Percentiles rank a stretch among this genome's conserved stretches.
Conservation (phyloP, 768 basidiomycete species). For the Termitomyces sp. region DNA sequence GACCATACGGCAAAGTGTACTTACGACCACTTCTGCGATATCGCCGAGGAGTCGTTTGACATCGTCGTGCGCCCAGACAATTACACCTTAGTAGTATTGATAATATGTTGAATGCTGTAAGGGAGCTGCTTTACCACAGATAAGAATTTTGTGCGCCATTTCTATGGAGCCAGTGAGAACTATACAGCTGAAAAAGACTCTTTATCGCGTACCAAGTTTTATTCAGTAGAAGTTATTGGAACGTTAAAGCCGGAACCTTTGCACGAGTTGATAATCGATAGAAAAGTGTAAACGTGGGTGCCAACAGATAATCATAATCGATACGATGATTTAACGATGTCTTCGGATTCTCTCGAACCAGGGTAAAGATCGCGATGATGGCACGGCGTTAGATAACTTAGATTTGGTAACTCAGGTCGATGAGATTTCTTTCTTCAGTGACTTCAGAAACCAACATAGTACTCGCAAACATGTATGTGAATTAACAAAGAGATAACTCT, state of each 20-base stretch:
- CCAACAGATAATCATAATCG: neutral
- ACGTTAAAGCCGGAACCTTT: neutral
- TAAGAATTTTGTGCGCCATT: conserved; percentile 27
- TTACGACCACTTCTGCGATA: conserved; percentile 74
- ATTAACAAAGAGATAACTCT: too few relatives aligned
- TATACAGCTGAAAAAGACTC: neutral
- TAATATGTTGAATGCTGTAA: neutral
- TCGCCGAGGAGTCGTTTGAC: conserved; percentile 57
- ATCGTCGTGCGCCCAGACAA: conserved; percentile 83
- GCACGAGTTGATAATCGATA: neutral
- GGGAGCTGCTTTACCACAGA: conserved; percentile 19
- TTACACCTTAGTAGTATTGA: conserved; percentile 41
- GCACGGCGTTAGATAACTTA: too few relatives aligned
- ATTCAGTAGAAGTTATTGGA: neutral
- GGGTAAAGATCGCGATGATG: neutral
- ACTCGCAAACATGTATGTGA: neutral
- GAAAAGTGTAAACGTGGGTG: neutral
- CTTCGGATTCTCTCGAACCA: too few relatives aligned
- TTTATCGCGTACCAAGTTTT: neutral
- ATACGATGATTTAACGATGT: too few relatives aligned
- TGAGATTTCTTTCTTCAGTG: too few relatives aligned
- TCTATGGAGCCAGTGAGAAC: neutral
- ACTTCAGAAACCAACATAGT: neutral
- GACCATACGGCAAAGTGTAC: conserved; percentile 24
- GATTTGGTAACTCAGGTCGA: too few relatives aligned